Evolutionary conservation across 352 stramenopile genomes (phyloP).

Genomic region (Pythium dissimile): DNA sequence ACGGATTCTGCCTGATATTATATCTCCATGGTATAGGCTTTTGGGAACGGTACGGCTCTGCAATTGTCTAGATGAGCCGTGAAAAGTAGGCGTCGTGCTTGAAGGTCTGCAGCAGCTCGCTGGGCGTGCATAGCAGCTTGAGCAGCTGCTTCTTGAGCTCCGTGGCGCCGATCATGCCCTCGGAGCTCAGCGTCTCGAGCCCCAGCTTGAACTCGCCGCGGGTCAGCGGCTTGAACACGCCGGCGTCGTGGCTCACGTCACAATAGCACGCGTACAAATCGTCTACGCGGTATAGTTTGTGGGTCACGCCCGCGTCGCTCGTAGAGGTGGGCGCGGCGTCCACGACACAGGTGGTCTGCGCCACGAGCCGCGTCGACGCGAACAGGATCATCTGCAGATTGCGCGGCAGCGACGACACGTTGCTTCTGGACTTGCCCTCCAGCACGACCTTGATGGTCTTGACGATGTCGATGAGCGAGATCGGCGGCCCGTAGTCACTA

Average conservation of each 20-base stretch:
- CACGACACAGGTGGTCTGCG: slow-evolving; percentile 7
- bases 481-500: slow-evolving; percentile 22
- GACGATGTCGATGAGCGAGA: slow-evolving; percentile 72
- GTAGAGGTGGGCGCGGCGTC: background rate
- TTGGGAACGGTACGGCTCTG: too few species aligned
- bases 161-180: slow-evolving; percentile 50
- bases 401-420: slow-evolving; percentile 61
- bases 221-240: slow-evolving; percentile 58
- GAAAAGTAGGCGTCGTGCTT: slow-evolving; percentile 73
- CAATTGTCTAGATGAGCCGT: slow-evolving; percentile 63
- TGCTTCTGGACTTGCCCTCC: slow-evolving; percentile 55
- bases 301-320: background rate
- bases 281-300: slow-evolving; percentile 45
- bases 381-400: slow-evolving; percentile 85
- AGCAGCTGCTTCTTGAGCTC: slow-evolving; percentile 75
- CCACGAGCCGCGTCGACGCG: slow-evolving; percentile 45
- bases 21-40: too few species aligned
- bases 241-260: slow-evolving; percentile 57
- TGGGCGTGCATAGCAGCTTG: slow-evolving; percentile 67
- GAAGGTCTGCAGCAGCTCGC: slow-evolving; percentile 69
- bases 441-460: slow-evolving; percentile 67
- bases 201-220: slow-evolving; percentile 60
- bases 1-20: too few species aligned
- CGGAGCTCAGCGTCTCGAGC: slow-evolving; percentile 66
- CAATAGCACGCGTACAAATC: slow-evolving; percentile 72